phyloP scores from a whole-genome alignment of 768 basidiomycete genomes.

The Russula brevipes region DNA sequence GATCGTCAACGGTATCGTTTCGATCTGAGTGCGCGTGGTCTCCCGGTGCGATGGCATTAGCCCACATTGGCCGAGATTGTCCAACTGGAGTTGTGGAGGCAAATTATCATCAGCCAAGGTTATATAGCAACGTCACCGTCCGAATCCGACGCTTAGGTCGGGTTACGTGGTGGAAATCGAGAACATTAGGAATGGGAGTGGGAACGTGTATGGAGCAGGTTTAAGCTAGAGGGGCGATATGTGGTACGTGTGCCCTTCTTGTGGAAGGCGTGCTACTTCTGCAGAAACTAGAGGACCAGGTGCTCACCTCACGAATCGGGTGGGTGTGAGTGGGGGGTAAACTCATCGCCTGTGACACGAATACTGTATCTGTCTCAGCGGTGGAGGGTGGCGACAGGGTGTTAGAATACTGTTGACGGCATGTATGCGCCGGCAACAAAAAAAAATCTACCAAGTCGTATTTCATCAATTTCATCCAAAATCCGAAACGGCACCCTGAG shows the following conservation, averaged over 20 bases:
- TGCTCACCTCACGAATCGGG: no score
- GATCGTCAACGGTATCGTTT: background rate
- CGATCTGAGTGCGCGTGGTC: background rate
- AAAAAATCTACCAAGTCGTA: background rate
- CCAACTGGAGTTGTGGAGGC: background rate
- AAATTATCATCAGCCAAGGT: no score
- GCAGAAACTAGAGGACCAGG: background rate
- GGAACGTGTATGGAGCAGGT: background rate
- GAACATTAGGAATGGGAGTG: background rate
- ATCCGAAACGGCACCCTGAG: background rate
- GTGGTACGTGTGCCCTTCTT: background rate
- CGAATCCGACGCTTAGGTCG: background rate
- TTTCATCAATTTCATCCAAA: background rate
- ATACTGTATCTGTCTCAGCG: background rate
- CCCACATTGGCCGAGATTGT: background rate
- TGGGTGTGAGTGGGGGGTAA: background rate
- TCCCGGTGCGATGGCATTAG: no score
- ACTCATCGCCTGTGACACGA: background rate
- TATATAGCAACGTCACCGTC: background rate
- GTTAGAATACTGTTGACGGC: background rate
- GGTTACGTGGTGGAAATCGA: background rate
- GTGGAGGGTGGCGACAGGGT: background rate
- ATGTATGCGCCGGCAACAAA: background rate
- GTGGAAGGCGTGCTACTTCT: background rate
- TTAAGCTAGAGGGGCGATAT: background rate